Base-by-base conservation (phyloP, 768 basidiomycete species). In the Cubamyces lactineus region DNA sequence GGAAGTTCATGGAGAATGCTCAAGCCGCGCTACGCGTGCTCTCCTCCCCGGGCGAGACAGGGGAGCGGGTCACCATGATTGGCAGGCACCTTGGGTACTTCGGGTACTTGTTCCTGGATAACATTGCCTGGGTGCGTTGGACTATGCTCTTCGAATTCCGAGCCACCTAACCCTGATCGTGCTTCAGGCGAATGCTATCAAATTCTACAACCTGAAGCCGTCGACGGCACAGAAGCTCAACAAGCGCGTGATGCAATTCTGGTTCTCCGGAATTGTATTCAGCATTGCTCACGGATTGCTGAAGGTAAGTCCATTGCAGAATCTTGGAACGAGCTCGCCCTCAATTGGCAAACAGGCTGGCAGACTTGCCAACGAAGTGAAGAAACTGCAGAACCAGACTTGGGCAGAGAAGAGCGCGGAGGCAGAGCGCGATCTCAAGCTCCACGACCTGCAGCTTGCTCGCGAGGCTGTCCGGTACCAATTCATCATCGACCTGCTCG, bases 1-100 rank as follows among this genome's bases (percentile, higher is more conserved):
- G 94, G 67, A 96, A 98, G 75, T 94, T 95, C 8, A 68, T 96
- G 64, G 97, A 99, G 72, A 94, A 97, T 76, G 79, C 96, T 6
- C 96, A 98, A 73, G 86, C 93, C 1, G 95, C 93, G 30, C 77
- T 97, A 47, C 88, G 87, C 53, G 87, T 90, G 19, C 77, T 86
- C 3, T 75, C 86, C 26, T 72, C 82, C 1, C 64, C 84, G 4
- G 80, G 80, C 6, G 82, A 86, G 58, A 67, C 86, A 1, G 76
- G 82, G 12, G 92, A 98, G 71, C 88, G 89, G 64, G 77, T 95
- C 57, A 83, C 89, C 0, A 86, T 90, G 23, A 86, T 97, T 66
- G 87, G 83, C 38, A 82, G 93, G 50, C 96, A 98, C 74, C 72
- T 98, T 17, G 84, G 84, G 2, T 98, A 98, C 79, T 94, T 93